Evolutionary conservation across 306 rosid genomes (phyloP).

Genomic region (Rosa chinensis): DNA sequence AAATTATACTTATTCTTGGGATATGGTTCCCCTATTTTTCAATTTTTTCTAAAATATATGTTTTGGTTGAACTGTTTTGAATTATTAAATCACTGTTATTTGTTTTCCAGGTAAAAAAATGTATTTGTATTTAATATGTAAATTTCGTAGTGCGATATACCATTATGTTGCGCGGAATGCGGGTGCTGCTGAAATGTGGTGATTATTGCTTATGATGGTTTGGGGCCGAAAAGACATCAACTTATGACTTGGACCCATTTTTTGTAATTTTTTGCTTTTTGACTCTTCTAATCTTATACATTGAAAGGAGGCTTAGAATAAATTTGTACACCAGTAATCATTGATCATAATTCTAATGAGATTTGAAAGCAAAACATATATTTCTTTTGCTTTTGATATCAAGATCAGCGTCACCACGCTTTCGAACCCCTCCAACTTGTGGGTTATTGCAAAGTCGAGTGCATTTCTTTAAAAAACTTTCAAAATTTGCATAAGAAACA

Average conservation of each 20-base stretch:
- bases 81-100: background rate
- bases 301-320: background rate
- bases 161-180: constrained; percentile 17
- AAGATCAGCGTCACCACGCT: background rate
- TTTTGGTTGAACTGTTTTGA: background rate
- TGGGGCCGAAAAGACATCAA: constrained; percentile 14
- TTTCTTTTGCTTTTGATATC: background rate
- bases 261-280: constrained; percentile 4
- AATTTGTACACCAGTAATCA: background rate
- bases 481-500: background rate
- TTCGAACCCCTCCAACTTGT: background rate
- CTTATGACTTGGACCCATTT: constrained; percentile 10
- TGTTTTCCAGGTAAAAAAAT: background rate
- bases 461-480: background rate
- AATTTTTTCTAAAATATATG: background rate
- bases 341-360: constrained; percentile 1
- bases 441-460: background rate
- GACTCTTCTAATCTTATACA: background rate
- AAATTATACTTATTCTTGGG: background rate
- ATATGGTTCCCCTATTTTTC: background rate
- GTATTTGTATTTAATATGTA: background rate
- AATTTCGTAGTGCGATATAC: background rate
- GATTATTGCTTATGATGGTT: constrained; percentile 8
- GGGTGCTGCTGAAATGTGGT: constrained; percentile 22
- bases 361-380: background rate